Evolutionary conservation across 2,329 filamentous ascomycete genomes (phyloP).

Genomic region (Neospermospora avenae): DNA sequence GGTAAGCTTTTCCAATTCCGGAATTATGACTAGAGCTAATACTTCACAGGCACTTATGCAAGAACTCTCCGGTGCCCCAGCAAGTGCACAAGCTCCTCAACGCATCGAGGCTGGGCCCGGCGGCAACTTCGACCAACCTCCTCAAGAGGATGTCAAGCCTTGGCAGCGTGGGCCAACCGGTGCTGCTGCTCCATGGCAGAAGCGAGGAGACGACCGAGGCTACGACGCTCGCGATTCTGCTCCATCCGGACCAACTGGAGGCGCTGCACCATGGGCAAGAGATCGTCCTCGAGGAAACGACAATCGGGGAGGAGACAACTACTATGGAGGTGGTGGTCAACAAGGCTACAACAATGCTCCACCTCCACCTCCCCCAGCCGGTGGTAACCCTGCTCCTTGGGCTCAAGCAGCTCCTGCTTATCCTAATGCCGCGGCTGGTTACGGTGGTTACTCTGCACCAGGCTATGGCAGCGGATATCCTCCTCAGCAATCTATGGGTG

Average conservation of each 20-base stretch:
- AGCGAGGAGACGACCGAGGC: constrained; percentile 43
- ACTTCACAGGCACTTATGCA: constrained; percentile 85
- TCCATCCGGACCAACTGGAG: constrained; percentile 39
- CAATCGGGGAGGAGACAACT: constrained; percentile 44
- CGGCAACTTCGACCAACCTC: constrained; percentile 53
- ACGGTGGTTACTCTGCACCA: constrained; percentile 49
- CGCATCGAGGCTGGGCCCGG: constrained; percentile 81
- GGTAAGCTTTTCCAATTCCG: constrained; percentile 51
- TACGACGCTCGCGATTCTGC: constrained; percentile 36
- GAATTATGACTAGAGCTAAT: constrained; percentile 18
- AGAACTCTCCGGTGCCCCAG: constrained; percentile 74
- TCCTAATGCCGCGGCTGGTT: constrained; percentile 49
- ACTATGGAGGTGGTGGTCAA: constrained; percentile 49
- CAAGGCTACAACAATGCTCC: constrained; percentile 43
- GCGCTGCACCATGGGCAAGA: constrained; percentile 58
- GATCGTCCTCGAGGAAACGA: constrained; percentile 48
- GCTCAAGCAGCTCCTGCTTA: constrained; percentile 42
- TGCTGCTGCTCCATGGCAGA: constrained; percentile 74
- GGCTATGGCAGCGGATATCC: constrained; percentile 41
- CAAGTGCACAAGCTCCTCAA: constrained; percentile 59
- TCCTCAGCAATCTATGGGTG: constrained; percentile 42
- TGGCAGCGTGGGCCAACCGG: constrained; percentile 87
- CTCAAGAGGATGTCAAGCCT: constrained; percentile 64
- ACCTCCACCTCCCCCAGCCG: constrained; percentile 51
- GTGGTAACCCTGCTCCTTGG: constrained; percentile 41